Base-by-base conservation (phyloP, 2,329 filamentous ascomycete species). In the Neoscytalidium dimidiatum region DNA sequence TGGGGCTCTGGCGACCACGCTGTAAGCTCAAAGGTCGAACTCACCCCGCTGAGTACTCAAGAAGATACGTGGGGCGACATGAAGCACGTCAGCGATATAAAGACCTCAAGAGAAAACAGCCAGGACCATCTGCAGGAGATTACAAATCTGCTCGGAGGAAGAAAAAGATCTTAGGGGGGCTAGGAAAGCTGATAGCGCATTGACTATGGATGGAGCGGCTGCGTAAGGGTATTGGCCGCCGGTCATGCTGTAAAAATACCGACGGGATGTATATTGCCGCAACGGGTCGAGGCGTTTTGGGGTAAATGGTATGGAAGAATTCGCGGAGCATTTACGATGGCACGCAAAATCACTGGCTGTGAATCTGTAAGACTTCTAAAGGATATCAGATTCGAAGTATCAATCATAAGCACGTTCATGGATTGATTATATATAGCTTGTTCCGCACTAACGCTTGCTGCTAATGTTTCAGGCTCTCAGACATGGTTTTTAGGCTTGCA, bases 401-500 rank as follows among this genome's bases (percentile, higher is more conserved):
- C n/a, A n/a, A n/a, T n/a, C n/a, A n/a, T n/a, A n/a, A n/a, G n/a
- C n/a, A n/a, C n/a, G n/a, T n/a, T n/a, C n/a, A n/a, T n/a, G n/a
- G n/a, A n/a, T n/a, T n/a, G n/a, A n/a, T n/a, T n/a, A n/a, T n/a
- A n/a, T n/a, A n/a, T n/a, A n/a, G n/a, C n/a, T n/a, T n/a, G n/a
- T n/a, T n/a, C n/a, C n/a, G n/a, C n/a, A n/a, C n/a, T n/a, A n/a
- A n/a, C n/a, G n/a, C n/a, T n/a, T n/a, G n/a, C n/a, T n/a, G n/a
- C n/a, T n/a, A n/a, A n/a, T n/a, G n/a, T n/a, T n/a, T n/a, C n/a
- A n/a, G n/a, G n/a, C 31, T 33, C 31, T 23, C 17, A 56, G 52
- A 41, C 17, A 11, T 41, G 26, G n/a, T 6, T 9, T 69, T 70
- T n/a, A 75, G 64, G 21, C 71, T 69, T n/a, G 78, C 66, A 3